phyloP scores from a whole-genome alignment of 345 rosid genomes.

The Combretum micranthum region DNA sequence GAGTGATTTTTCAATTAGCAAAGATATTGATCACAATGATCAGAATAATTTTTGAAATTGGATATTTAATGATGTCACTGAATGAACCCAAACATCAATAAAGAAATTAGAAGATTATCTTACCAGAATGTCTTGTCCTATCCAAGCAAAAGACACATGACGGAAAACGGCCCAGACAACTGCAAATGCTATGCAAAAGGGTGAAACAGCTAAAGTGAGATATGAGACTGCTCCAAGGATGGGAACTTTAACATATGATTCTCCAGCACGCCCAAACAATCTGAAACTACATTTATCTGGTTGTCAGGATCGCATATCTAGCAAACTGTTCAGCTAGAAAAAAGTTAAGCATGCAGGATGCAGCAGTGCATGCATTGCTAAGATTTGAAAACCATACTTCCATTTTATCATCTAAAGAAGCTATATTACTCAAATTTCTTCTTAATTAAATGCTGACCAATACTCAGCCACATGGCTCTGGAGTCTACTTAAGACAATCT shows the following conservation, averaged over 20 bases:
- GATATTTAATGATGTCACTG: neutral
- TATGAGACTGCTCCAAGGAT: slow-evolving; percentile 79
- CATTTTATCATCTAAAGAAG: too few relatives aligned
- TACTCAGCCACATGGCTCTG: too few relatives aligned
- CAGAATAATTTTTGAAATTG: neutral
- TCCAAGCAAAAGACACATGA: slow-evolving; percentile 70
- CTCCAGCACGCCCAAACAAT: slow-evolving; percentile 72
- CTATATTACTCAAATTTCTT: too few relatives aligned
- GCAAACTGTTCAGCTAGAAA: neutral
- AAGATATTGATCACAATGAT: neutral
- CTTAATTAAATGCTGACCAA: too few relatives aligned
- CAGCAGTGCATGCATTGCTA: neutral
- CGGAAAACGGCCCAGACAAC: slow-evolving; percentile 84
- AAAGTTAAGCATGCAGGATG: neutral
- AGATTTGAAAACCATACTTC: neutral
- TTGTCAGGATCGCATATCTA: slow-evolving; percentile 28
- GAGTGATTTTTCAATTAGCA: too few relatives aligned
- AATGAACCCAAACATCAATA: neutral
- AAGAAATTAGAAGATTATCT: slow-evolving; percentile 19
- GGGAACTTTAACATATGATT: slow-evolving; percentile 73
- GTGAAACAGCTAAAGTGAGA: slow-evolving; percentile 80
- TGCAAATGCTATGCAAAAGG: slow-evolving; percentile 90
- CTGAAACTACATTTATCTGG: slow-evolving; percentile 63
- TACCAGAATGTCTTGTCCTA: slow-evolving; percentile 99
- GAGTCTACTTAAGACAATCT: too few relatives aligned